A percentile compares a stretch with the other conserved stretches of the same genome.
These are phyloP conservation scores for Pseudonectria buxi DNA, from an alignment of 2,329 filamentous ascomycete genomes.

Conservation along the genomic window DNA sequence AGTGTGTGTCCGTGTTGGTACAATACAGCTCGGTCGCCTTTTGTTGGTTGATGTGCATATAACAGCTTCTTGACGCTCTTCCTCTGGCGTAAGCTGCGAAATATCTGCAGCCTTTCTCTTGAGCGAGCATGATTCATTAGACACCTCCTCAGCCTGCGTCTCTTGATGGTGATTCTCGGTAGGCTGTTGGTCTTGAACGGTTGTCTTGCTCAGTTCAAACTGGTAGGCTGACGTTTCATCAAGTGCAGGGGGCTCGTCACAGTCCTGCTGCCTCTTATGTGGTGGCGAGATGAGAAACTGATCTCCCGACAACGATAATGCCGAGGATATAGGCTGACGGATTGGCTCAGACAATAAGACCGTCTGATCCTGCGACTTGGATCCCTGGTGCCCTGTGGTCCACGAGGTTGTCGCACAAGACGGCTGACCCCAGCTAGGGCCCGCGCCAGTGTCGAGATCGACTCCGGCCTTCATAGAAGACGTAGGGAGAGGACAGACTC, in stretches of 20 bases:
- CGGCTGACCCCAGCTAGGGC: neutral
- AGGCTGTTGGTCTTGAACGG: neutral
- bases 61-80: constrained; percentile 1
- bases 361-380: too few species aligned
- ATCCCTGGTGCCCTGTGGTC: too few species aligned
- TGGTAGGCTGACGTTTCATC: constrained; percentile 27
- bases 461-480: neutral
- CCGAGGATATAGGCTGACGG: constrained; percentile 7
- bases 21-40: neutral
- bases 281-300: constrained; percentile 25
- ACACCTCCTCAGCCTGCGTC: constrained; percentile 1
- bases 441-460: neutral
- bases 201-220: constrained; percentile 23
- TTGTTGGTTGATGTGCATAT: neutral
- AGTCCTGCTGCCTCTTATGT: neutral
- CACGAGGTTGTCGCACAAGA: too few species aligned
- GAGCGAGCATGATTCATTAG: neutral
- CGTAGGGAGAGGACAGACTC: neutral
- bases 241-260: constrained; percentile 3
- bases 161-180: neutral
- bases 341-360: too few species aligned
- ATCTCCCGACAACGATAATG: constrained; percentile 24
- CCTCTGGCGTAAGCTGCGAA: constrained; percentile 14
- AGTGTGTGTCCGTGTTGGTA: neutral
- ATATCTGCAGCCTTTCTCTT: constrained; percentile 25